Base-by-base conservation (phyloP, 805 yeast genomes). In the Metschnikowia arizonensis region DNA sequence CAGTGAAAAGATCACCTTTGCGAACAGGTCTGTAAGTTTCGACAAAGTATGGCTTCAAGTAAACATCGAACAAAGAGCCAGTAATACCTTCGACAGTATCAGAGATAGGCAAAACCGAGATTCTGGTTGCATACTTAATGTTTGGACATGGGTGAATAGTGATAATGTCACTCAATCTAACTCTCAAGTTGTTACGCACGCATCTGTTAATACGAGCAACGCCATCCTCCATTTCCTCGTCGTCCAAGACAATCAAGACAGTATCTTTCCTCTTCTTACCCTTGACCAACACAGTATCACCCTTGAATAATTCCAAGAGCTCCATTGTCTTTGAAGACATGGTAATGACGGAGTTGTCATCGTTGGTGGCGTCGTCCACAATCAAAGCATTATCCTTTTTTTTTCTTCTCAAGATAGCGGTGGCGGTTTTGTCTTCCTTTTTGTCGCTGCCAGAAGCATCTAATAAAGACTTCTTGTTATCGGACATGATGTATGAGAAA, bases 11-110 rank as follows among this genome's bases (percentile, higher is more conserved):
- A 64, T 93, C 99, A 54, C 97, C 97, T 65, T 90, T 91, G 70
- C 97, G 85, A 32, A 93, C 97, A 3, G 99, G 99, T 71, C 99
- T 84, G 72, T 93, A 93, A 46, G 99, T 97, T 72, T 93, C 99
- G 36, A 93, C 97, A 64, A 93, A 93, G 73, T 93, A 93, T 33
- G 99, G 99, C 73, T 93, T 93, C 65, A 93, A 78, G 73, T 85
- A 93, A 19, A 90, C 96, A 61, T 93, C 99, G 58, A 93, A 93
- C 56, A 93, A 74, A 8, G 96, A 88, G 52, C 99, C 99, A 12
- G 97, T 93, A 49, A 93, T 77, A 52, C 99, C 99, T 72, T 93
- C 99, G 55, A 93, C 91, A 45, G 99, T 90, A 63, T 93, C 99
- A 49, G 97, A 96, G 63, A 93, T 87, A 46, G 99, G 99, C 68